Evolutionary conservation across 768 basidiomycete genomes (phyloP).

Genomic region (Lentinula boryana): DNA sequence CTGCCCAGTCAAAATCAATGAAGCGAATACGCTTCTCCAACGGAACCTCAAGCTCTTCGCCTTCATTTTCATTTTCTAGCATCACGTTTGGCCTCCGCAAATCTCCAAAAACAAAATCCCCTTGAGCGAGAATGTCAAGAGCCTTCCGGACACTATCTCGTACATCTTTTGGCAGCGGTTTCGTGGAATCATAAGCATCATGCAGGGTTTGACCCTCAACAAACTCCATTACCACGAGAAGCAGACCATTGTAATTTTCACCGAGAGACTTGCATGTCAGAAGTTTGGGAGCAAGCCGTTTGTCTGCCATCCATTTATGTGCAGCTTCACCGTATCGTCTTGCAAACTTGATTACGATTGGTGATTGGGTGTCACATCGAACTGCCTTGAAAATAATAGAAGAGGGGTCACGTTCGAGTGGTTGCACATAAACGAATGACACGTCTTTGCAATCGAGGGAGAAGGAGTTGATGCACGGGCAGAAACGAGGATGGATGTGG

Average conservation of each 20-base stretch:
- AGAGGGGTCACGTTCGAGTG: slow-evolving; percentile 10
- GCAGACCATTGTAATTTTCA: slow-evolving; percentile 5
- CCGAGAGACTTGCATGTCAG: slow-evolving; percentile 14
- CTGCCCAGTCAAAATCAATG: slow-evolving; percentile 6
- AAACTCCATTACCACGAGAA: slow-evolving; percentile 26
- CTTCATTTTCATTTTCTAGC: not conserved
- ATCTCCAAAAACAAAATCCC: not conserved
- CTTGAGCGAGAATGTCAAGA: not conserved
- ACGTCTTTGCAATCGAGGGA: not conserved
- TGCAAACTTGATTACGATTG: slow-evolving; percentile 28
- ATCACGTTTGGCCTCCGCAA: slow-evolving; percentile 4
- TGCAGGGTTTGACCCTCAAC: slow-evolving; percentile 12
- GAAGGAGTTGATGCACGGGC: slow-evolving; percentile 16
- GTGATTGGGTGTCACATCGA: not conserved
- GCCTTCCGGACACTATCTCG: not conserved
- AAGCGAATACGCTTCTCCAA: not conserved
- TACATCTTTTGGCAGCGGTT: not conserved
- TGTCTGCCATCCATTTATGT: slow-evolving; percentile 18
- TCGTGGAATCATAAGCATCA: not conserved
- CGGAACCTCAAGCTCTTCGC: not conserved
- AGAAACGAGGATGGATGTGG: slow-evolving; percentile 16
- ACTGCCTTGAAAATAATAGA: slow-evolving; percentile 19
- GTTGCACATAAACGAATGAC: slow-evolving; percentile 15
- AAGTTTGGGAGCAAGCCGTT: slow-evolving; percentile 17
- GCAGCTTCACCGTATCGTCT: slow-evolving; percentile 17